These are phyloP conservation scores for Botrytis medusae DNA, from an alignment of 2,329 filamentous ascomycete species.

Conservation along the genomic window DNA sequence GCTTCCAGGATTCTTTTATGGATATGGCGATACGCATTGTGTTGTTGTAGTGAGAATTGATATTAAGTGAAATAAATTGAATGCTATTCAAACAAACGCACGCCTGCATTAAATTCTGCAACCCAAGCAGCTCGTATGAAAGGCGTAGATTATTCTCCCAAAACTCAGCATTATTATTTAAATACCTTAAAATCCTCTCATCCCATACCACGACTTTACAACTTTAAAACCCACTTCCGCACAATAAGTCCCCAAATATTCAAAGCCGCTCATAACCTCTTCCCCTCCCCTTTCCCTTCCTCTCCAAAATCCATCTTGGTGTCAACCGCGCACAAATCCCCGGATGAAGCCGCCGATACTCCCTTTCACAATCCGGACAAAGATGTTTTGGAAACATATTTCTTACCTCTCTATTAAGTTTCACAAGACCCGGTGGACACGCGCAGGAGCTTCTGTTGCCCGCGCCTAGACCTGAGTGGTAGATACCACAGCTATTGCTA, in stretches of 20 bases:
- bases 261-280: not conserved
- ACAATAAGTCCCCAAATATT: not conserved
- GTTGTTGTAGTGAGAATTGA: not conserved
- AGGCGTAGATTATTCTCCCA: not conserved
- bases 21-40: not conserved
- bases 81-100: too few species aligned
- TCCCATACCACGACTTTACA: too few species aligned
- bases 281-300: not conserved
- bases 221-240: too few species aligned
- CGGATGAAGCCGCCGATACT: not conserved
- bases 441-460: not conserved
- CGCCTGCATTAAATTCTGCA: too few species aligned
- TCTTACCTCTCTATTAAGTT: not conserved
- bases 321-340: not conserved
- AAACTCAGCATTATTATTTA: fast-evolving
- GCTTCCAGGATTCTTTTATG: not conserved
- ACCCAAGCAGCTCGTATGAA: not conserved
- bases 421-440: not conserved
- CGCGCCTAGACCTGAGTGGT: not conserved
- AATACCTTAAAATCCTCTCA: too few species aligned
- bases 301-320: not conserved
- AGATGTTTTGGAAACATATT: conserved; percentile 1
- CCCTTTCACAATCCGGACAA: not conserved
- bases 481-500: not conserved
- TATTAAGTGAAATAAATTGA: not conserved